phyloP scores from a whole-genome alignment of 2,329 filamentous ascomycete genomes.

The Botryotinia convoluta region DNA sequence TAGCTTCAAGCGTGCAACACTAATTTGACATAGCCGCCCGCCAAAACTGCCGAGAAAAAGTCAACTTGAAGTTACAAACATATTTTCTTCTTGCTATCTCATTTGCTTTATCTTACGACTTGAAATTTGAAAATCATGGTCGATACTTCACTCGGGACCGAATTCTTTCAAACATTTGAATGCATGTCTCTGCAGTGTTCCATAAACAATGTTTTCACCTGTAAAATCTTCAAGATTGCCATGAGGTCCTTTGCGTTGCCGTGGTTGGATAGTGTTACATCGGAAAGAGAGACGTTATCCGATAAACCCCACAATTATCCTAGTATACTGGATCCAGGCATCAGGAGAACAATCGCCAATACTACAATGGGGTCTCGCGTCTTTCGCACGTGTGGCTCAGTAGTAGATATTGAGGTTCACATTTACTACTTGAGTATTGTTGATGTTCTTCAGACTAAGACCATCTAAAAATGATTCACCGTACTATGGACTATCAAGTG shows the following conservation, averaged over 20 bases:
- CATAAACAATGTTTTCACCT: neutral
- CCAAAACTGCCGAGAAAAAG: neutral
- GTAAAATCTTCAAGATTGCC: neutral
- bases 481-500: constrained; percentile 16
- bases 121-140: neutral
- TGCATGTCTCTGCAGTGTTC: constrained; percentile 3
- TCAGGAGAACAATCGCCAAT: constrained; percentile 11
- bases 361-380: constrained; percentile 16
- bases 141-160: neutral
- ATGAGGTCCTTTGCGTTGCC: constrained; percentile 6
- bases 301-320: neutral
- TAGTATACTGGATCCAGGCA: neutral
- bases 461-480: neutral
- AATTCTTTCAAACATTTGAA: neutral
- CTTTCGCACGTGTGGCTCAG: constrained; percentile 16
- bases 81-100: neutral
- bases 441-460: neutral
- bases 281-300: constrained; percentile 6
- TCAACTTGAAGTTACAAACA: neutral
- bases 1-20: neutral
- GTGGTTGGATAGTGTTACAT: constrained; percentile 16
- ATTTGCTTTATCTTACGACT: neutral
- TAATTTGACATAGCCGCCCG: neutral
- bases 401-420: neutral
- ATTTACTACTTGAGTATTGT: neutral